A percentile compares a stretch with the other conserved stretches of the same genome.
Conservation (phyloP, 345 rosid genomes). For the Populus euphratica region DNA sequence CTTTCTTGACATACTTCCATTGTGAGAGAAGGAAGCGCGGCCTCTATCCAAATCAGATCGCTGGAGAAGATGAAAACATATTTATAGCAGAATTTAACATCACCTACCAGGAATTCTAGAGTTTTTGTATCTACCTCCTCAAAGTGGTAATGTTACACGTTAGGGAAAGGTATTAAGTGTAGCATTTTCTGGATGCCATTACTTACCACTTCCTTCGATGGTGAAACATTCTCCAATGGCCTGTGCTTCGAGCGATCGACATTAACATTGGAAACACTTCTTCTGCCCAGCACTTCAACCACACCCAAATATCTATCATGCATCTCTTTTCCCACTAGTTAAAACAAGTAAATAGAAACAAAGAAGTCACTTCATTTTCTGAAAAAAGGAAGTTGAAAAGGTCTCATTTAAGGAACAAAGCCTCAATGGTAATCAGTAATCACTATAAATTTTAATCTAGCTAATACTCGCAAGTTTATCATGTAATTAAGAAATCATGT, state of each 20-base stretch:
- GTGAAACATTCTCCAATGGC: slow-evolving; percentile 12
- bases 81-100: neutral
- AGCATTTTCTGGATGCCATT: neutral
- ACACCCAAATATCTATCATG: slow-evolving; percentile 15
- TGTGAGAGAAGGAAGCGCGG: slow-evolving; percentile 3
- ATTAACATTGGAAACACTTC: slow-evolving; percentile 10
- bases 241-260: slow-evolving; percentile 12
- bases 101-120: neutral
- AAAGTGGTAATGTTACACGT: neutral
- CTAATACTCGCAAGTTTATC: neutral
- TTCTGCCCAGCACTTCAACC: slow-evolving; percentile 14
- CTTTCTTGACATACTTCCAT: slow-evolving; percentile 33
- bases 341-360: neutral
- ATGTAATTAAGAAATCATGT: neutral
- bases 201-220: slow-evolving; percentile 18
- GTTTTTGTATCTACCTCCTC: neutral
- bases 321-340: slow-evolving; percentile 5
- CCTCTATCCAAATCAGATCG: slow-evolving; percentile 10
- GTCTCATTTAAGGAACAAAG: neutral
- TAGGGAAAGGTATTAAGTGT: no score
- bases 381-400: neutral
- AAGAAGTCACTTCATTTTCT: neutral
- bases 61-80: neutral
- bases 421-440: neutral
- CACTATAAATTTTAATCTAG: neutral